Base-by-base conservation (phyloP, 2,329 filamentous ascomycete species). In the Aspergillus calidoustus region DNA sequence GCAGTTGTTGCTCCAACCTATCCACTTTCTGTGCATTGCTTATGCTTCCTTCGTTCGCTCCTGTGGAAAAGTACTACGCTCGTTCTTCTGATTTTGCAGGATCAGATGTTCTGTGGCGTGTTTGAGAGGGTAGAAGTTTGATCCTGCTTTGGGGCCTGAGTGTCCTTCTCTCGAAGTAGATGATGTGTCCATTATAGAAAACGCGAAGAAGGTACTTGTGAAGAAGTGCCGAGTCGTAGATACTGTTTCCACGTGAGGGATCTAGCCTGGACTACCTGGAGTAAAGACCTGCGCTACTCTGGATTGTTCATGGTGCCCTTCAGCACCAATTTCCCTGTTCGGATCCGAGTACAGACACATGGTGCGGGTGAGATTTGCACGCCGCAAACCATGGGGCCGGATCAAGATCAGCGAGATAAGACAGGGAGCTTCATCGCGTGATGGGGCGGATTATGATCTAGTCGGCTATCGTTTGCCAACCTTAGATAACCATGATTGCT, bases 41-140 rank as follows among this genome's bases (percentile, higher is more conserved):
- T 55, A 55, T 46, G 47, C 43, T 55, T 55, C 43, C 53, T 55
- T 55, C 53, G 38, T 30, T 31, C 28, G 47, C 47, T 17, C 48
- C 34, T 11, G 34, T 41, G 34, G 34, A 41, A 41, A 41, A 13
- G 34, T 15, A 41, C 34, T 41, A 41, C 34, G 34, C 15, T 13
- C 34, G 4, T 41, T 15, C 34, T 41, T 41, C 13, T 41, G 25
- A 28, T 4, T 41, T 15, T 41, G 4, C 34, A 41, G 13, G 34
- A 11, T 11, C 13, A 13, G 11, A 11, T 15, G 11, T 41, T 41
- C 9, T 41, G 34, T 41, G 34, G 34, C 34, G 34, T 41, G 34
- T 41, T 41, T 13, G 34, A 41, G 34, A 41, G 34, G 34, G 34
- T 41, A 5, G 11, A 13, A 41, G 34, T 41, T 41, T 41, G 11